Evolutionary conservation across 2,329 filamentous ascomycete genomes (phyloP), one percentile per base, ranked within the genome.

Genomic region (Verticillium klebahnii): DNA sequence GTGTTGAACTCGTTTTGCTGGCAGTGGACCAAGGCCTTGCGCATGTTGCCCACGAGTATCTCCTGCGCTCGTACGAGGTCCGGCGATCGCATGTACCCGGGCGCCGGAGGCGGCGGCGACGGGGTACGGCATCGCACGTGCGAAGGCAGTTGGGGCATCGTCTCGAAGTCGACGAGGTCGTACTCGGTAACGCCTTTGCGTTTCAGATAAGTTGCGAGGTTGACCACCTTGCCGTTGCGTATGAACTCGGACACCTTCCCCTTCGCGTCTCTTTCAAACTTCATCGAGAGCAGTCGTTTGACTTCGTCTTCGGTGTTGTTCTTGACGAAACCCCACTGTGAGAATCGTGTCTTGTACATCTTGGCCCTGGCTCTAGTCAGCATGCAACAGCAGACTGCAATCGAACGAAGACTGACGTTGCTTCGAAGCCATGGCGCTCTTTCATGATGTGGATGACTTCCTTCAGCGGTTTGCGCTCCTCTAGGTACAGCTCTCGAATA

Each of bases 341-440:
- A 81, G 66, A 83, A 83, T 29, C 81, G 74, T n/a, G 80, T 82
- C 67, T 83, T 83, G 69, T 83, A 83, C 81, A 83, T 83, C 65
- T 82, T 82, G 19, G 81, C 79, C 19, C 81, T 83, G 58, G 37
- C 57, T 52, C 11, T 23, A 2, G 45, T 52, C 19, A 52, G 45
- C 45, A 23, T 29, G 19, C 19, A 4, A 25, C 34, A 11, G 34
- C 54, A 64, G 5, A 29, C 14, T 11, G 19, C n/a, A 37, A 9
- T 6, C 12, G 23, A 25, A 14, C 12, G 5, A 32, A 56, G 15
- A 71, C 79, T 72, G 71, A 82, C 79, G 80, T 82, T 60, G 80
- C 80, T 66, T 79, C 76, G 65, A 82, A 82, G 19, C 75, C 75
- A 60, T 79, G 75, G 64, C 77, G 75, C 7, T 81, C 79, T 32